Evolutionary conservation across 306 rosid species (phyloP).

Genomic region (Pyrus communis): DNA sequence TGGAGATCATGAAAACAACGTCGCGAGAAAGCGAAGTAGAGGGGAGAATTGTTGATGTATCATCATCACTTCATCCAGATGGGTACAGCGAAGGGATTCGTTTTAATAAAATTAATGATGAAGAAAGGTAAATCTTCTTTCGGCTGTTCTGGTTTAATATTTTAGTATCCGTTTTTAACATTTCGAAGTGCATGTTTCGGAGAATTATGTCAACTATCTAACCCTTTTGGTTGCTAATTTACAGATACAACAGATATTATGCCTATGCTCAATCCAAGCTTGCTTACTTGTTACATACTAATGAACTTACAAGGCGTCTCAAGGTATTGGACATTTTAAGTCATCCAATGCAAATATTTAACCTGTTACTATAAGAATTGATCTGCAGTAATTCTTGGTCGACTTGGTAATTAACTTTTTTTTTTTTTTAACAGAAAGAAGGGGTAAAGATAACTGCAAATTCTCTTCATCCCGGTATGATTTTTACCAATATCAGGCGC

Average conservation of each 20-base stretch:
- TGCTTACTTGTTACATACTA: slow-evolving; percentile 66
- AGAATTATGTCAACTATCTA: no score
- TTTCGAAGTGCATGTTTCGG: background rate
- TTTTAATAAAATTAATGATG: slow-evolving; percentile 55
- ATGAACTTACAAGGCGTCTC: slow-evolving; percentile 49
- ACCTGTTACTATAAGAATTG: background rate
- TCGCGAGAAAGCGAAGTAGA: slow-evolving; percentile 40
- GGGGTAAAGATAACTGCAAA: slow-evolving; percentile 57
- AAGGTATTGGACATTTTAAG: slow-evolving; percentile 34
- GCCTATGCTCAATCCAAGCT: slow-evolving; percentile 89
- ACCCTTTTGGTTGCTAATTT: background rate
- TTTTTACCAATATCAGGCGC: slow-evolving; percentile 55
- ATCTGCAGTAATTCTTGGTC: background rate
- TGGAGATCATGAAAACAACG: slow-evolving; percentile 71
- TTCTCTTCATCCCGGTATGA: slow-evolving; percentile 81
- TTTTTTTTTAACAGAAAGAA: slow-evolving; percentile 44
- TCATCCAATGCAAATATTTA: no score
- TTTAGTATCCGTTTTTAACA: background rate
- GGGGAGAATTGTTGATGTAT: slow-evolving; percentile 67
- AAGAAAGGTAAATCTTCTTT: slow-evolving; percentile 4
- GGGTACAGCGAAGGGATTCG: slow-evolving; percentile 55
- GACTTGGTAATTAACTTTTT: background rate
- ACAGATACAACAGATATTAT: slow-evolving; percentile 49
- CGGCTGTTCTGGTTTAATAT: background rate
- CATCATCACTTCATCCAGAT: slow-evolving; percentile 51